A percentile compares a stretch with the other conserved stretches of the same genome.
Evolutionary conservation across 345 rosid genomes (phyloP).

Genomic region (Citropsis articulata): DNA sequence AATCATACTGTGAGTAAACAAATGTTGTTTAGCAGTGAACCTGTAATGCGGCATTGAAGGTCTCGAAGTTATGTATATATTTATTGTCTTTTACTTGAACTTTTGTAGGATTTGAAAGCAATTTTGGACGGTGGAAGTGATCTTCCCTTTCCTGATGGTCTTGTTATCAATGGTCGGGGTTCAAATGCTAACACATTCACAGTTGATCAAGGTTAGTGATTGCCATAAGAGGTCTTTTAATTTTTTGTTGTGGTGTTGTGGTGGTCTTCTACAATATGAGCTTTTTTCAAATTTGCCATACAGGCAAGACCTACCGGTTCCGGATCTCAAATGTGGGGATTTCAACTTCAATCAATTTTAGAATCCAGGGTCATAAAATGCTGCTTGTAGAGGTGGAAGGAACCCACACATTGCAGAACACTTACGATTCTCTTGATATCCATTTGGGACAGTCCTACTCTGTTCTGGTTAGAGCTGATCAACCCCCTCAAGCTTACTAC

Average conservation of each 20-base stretch:
- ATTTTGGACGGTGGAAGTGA: constrained; percentile 48
- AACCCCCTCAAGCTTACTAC: constrained; percentile 60
- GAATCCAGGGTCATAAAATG: constrained; percentile 83
- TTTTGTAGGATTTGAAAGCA: constrained; percentile 51
- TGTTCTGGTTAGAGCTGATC: constrained; percentile 71
- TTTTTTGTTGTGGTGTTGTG: neutral
- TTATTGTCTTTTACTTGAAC: constrained; percentile 7
- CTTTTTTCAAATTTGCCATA: constrained; percentile 5
- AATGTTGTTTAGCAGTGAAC: neutral
- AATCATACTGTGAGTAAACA: constrained; percentile 52
- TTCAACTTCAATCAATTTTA: constrained; percentile 60
- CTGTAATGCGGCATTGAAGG: neutral
- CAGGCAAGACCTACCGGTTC: constrained; percentile 74
- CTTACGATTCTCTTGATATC: constrained; percentile 60
- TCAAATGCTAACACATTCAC: constrained; percentile 48
- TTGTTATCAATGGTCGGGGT: constrained; percentile 62
- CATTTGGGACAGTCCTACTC: constrained; percentile 76
- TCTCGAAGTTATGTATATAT: neutral
- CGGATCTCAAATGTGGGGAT: constrained; percentile 78
- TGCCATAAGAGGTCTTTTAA: neutral
- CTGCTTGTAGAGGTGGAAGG: constrained; percentile 78
- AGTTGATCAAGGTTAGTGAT: constrained; percentile 54
- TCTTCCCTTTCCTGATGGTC: constrained; percentile 66
- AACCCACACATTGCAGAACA: constrained; percentile 67
- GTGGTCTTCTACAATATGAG: neutral